phyloP scores from a whole-genome alignment of 495 filamentous ascomycete species.

The Neurospora sp. region DNA sequence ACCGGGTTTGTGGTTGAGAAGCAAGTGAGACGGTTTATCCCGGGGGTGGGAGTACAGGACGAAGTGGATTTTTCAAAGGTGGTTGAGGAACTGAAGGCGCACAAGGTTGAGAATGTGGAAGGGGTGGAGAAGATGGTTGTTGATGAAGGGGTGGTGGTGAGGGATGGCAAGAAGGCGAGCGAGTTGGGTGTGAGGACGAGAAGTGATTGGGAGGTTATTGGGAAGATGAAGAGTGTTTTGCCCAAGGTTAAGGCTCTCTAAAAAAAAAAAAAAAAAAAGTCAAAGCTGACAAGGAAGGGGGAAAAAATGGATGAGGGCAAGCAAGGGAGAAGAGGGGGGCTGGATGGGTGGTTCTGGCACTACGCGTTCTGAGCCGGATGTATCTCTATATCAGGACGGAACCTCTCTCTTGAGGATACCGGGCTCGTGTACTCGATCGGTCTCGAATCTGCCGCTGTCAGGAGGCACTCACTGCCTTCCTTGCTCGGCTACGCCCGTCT shows the following conservation, averaged over 20 bases:
- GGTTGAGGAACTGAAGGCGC: not conserved
- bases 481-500: not conserved
- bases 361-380: not conserved
- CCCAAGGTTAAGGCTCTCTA: not conserved
- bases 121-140: not conserved
- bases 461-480: not conserved
- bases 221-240: not conserved
- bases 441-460: not conserved
- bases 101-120: not conserved
- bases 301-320: not conserved
- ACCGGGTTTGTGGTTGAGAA: conserved; percentile 79
- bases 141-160: conserved; percentile 7
- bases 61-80: not conserved
- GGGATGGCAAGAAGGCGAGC: not conserved
- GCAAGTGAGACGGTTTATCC: not conserved
- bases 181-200: not conserved
- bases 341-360: not conserved
- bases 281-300: not conserved
- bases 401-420: not conserved
- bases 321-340: not conserved
- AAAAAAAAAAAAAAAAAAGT: not conserved
- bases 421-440: not conserved
- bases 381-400: not conserved
- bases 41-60: not conserved
- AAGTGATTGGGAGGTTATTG: not conserved